Evolutionary conservation across 768 basidiomycete species (phyloP).

Genomic region (Termitomyces sp.): DNA sequence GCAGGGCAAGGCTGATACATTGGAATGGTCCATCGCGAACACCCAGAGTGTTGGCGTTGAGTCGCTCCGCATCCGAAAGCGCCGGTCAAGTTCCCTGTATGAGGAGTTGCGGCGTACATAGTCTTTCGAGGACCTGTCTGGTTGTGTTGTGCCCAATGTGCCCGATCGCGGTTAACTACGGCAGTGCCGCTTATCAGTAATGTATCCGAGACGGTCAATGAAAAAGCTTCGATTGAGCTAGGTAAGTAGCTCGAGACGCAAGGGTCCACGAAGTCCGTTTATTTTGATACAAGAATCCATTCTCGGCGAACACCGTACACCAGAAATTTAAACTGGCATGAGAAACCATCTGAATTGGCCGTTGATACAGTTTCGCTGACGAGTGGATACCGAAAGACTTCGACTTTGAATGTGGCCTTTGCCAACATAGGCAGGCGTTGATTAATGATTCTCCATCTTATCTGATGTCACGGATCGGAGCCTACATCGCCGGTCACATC

Average conservation of each 20-base stretch:
- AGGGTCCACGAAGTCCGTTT: not conserved
- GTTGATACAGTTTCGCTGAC: not conserved
- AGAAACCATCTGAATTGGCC: not conserved
- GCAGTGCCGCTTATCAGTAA: not conserved
- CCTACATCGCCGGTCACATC: too few relatives aligned
- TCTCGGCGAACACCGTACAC: not conserved
- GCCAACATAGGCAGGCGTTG: too few relatives aligned
- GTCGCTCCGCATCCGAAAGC: not conserved
- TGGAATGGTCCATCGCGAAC: not conserved
- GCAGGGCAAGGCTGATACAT: not conserved
- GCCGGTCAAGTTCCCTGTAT: not conserved
- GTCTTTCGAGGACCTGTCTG: too few relatives aligned
- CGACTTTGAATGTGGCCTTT: not conserved
- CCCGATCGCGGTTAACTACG: not conserved
- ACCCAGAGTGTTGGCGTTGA: not conserved
- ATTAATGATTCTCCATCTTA: not conserved
- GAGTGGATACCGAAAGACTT: too few relatives aligned
- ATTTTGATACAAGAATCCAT: not conserved
- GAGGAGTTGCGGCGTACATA: not conserved
- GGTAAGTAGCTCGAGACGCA: not conserved
- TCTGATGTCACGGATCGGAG: not conserved
- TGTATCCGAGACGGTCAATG: not conserved
- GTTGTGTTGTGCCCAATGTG: not conserved
- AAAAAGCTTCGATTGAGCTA: not conserved
- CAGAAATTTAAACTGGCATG: not conserved